Base-by-base conservation (phyloP, 1,139 yeast genomes). In the Kazachstania sp. region DNA sequence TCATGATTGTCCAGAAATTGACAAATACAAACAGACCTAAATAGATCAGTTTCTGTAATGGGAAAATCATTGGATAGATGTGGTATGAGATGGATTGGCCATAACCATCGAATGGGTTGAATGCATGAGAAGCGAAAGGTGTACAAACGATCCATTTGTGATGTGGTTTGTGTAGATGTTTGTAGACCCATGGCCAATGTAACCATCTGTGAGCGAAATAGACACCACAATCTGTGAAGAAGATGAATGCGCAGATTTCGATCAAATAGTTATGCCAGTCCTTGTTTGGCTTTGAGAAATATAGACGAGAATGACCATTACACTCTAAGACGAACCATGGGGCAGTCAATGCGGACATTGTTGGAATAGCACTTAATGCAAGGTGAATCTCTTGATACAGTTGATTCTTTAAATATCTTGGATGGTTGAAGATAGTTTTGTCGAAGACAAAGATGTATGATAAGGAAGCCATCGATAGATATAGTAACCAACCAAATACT, bases 61-160 rank as follows among this genome's bases (percentile, higher is more conserved):
- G 98, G 79, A 92, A 86, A 31, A 92, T 51, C 65, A 92, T 77
- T 52, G 97, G 97, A 70, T 77, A 92, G 52, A 88, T 54, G 66
- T 92, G 98, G 71, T 92, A 92, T 28, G 98, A 96, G 54, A 92
- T 65, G 41, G 95, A 84, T 72, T 92, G 98, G 50, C 79, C 72
- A 72, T 85, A 92, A 39, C 98, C 98, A 63, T 92, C 98, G 46
- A 92, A 83, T 13, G 98, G 98, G 69, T 92, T 97, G 87, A 92
- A 92, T 20, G 98, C 97, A 65, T 90, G 97, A 12, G 96, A 87
- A 1, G 98, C 98, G 70, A 84, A 92, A 34, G 98, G 98, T 3
- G 98, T 90, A 55, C 97, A 92, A 45, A 92, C 97, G 60, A 92
- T 81, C 98, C 98, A 92, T 71, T 92, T 94, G 75, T 92, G 98